phyloP scores from a whole-genome alignment of 139 green algal species.

The Volvox reticuliferus region DNA sequence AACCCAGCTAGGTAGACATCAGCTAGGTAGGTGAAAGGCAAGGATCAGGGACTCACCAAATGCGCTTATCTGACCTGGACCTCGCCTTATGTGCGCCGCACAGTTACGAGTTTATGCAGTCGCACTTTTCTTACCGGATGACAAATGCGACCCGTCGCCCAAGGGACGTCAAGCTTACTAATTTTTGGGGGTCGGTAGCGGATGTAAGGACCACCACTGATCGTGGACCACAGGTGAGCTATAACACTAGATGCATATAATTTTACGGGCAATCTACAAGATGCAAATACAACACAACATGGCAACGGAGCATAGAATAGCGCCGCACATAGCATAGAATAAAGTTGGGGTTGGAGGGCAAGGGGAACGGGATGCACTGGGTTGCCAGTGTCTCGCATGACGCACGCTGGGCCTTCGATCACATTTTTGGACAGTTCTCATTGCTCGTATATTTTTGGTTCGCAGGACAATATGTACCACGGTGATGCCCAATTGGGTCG shows the following conservation, averaged over 20 bases:
- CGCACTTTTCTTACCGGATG: slow-evolving; percentile 43
- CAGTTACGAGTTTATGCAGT: slow-evolving; percentile 53
- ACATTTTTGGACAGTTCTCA: background rate
- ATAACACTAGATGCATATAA: too few relatives aligned
- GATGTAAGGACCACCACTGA: background rate
- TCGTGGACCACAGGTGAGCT: slow-evolving; percentile 16
- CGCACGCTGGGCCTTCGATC: background rate
- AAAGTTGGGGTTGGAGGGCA: background rate
- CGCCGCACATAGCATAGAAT: too few relatives aligned
- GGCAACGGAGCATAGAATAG: too few relatives aligned
- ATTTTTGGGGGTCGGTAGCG: slow-evolving; percentile 55
- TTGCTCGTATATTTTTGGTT: background rate
- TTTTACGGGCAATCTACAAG: too few relatives aligned
- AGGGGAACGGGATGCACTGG: background rate
- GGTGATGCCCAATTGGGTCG: slow-evolving; percentile 22
- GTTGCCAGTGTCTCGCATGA: background rate
- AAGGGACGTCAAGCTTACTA: slow-evolving; percentile 33
- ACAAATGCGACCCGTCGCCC: background rate
- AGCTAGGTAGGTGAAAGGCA: too few relatives aligned
- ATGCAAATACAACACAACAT: too few relatives aligned
- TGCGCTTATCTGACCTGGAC: too few relatives aligned
- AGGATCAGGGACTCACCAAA: too few relatives aligned
- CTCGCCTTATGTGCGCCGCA: too few relatives aligned
- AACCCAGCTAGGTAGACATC: too few relatives aligned
- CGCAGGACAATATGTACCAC: slow-evolving; percentile 35